A percentile compares a stretch with the other conserved stretches of the same genome.
phyloP scores from a whole-genome alignment of 164 flowering plant genomes.

The Kalanchoe fedtschenkoi region DNA sequence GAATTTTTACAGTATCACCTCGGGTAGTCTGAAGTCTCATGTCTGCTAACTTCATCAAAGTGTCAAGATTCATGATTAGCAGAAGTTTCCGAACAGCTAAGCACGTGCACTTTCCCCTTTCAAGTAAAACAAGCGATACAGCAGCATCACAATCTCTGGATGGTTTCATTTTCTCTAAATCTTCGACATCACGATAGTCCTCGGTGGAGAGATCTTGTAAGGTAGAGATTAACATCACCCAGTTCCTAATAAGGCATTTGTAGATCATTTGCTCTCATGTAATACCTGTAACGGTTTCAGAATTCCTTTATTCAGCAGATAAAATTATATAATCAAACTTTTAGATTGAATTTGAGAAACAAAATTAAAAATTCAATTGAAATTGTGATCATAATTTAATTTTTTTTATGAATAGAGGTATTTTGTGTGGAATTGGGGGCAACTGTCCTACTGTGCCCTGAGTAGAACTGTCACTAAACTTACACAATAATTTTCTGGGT shows the following conservation, averaged over 20 bases:
- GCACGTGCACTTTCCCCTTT: constrained; percentile 32
- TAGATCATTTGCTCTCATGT: no score
- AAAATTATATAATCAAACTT: no score
- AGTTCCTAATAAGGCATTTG: constrained; percentile 52
- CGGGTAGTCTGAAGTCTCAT: constrained; percentile 43
- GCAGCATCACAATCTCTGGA: constrained; percentile 18
- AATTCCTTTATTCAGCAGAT: no score
- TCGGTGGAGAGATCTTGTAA: constrained; percentile 15
- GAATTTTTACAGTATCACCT: constrained; percentile 69
- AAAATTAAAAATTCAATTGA: no score
- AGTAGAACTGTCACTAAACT: no score
- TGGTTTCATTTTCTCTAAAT: constrained; percentile 13
- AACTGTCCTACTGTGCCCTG: no score
- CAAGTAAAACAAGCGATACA: constrained; percentile 29
- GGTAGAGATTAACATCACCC: constrained; percentile 31
- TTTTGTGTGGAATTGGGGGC: no score
- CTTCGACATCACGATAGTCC: constrained; percentile 10
- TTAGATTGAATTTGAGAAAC: no score
- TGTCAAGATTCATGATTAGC: constrained; percentile 64
- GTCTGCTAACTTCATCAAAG: constrained; percentile 52
- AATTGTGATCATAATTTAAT: no score
- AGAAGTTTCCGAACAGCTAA: constrained; percentile 43
- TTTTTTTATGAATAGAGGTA: no score
- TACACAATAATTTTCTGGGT: no score
- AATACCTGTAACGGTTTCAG: no score